phyloP scores from a whole-genome alignment of 495 filamentous ascomycete species.

The Evansstolkia leycettana region DNA sequence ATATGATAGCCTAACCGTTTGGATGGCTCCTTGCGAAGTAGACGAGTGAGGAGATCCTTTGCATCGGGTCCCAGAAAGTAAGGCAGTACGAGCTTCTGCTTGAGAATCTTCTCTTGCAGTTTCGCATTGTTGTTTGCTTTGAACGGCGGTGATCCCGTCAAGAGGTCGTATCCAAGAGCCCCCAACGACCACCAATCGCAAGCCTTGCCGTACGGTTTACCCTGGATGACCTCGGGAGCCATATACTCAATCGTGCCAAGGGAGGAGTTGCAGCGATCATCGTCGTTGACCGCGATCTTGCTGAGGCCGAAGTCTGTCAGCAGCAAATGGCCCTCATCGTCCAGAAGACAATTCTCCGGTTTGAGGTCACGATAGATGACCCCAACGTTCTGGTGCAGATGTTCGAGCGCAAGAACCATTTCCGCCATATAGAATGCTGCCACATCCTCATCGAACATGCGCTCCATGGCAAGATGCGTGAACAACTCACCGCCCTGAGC shows the following conservation, averaged over 20 bases:
- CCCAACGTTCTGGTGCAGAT: constrained; percentile 81
- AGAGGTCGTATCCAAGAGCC: constrained; percentile 78
- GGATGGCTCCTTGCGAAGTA: constrained; percentile 80
- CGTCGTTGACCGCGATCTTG: constrained; percentile 80
- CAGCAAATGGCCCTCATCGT: constrained; percentile 80
- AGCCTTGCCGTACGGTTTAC: constrained; percentile 72
- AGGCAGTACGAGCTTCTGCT: constrained; percentile 73
- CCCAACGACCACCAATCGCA: constrained; percentile 99
- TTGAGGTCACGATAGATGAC: constrained; percentile 96
- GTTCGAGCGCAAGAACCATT: constrained; percentile 85
- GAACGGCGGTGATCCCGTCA: constrained; percentile 86
- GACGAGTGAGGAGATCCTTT: constrained; percentile 79
- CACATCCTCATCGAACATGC: constrained; percentile 79
- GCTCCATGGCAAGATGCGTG: constrained; percentile 73
- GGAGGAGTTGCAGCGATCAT: constrained; percentile 63
- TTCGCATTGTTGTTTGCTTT: constrained; percentile 80
- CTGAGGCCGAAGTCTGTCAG: constrained; percentile 94
- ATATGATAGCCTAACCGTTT: constrained; percentile 81
- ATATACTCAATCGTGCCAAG: constrained; percentile 97
- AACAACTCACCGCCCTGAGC: constrained; percentile 96
- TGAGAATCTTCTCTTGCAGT: constrained; percentile 85
- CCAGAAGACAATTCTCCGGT: constrained; percentile 93
- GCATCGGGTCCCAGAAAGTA: constrained; percentile 83
- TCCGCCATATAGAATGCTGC: constrained; percentile 97
- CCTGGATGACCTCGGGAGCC: constrained; percentile 86